phyloP scores from a whole-genome alignment of 495 filamentous ascomycete species.

The Niebla homalea region DNA sequence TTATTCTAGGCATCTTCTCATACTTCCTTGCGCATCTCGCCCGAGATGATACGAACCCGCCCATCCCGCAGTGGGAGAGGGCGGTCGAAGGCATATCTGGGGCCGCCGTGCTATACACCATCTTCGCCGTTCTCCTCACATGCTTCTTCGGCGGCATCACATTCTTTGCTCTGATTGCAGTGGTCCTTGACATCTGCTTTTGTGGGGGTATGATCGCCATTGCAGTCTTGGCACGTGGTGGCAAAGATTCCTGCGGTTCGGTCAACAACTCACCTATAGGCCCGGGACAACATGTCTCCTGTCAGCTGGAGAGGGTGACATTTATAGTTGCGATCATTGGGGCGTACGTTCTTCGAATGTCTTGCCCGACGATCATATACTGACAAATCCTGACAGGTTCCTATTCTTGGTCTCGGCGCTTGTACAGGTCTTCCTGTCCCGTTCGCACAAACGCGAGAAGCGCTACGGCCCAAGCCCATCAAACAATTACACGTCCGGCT shows the following conservation, averaged over 20 bases:
- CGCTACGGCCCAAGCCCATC: slow-evolving; percentile 63
- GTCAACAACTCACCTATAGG: slow-evolving; percentile 52
- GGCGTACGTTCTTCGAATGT: slow-evolving; percentile 43
- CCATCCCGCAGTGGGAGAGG: slow-evolving; percentile 49
- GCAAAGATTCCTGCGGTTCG: slow-evolving; percentile 48
- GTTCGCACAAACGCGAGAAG: slow-evolving; percentile 64
- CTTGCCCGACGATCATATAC: neutral
- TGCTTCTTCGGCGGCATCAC: slow-evolving; percentile 67
- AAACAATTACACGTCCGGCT: slow-evolving; percentile 67
- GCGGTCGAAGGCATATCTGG: slow-evolving; percentile 78
- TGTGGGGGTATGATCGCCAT: slow-evolving; percentile 75
- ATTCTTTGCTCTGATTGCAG: slow-evolving; percentile 64
- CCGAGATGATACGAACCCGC: slow-evolving; percentile 33
- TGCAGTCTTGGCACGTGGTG: slow-evolving; percentile 53
- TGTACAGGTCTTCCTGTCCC: slow-evolving; percentile 49
- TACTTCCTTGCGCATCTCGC: slow-evolving; percentile 50
- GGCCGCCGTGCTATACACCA: slow-evolving; percentile 54
- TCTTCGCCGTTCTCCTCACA: slow-evolving; percentile 56
- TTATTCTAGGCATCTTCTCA: slow-evolving; percentile 70
- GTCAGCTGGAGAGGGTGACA: slow-evolving; percentile 54
- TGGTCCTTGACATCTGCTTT: slow-evolving; percentile 66
- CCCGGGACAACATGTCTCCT: slow-evolving; percentile 37
- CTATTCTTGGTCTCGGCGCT: slow-evolving; percentile 55
- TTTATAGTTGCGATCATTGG: slow-evolving; percentile 69
- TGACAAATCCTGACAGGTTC: slow-evolving; percentile 30